Evolutionary conservation across 2,329 filamentous ascomycete genomes (phyloP), one percentile per base, ranked within the genome.

Genomic region (Alternaria triticina): DNA sequence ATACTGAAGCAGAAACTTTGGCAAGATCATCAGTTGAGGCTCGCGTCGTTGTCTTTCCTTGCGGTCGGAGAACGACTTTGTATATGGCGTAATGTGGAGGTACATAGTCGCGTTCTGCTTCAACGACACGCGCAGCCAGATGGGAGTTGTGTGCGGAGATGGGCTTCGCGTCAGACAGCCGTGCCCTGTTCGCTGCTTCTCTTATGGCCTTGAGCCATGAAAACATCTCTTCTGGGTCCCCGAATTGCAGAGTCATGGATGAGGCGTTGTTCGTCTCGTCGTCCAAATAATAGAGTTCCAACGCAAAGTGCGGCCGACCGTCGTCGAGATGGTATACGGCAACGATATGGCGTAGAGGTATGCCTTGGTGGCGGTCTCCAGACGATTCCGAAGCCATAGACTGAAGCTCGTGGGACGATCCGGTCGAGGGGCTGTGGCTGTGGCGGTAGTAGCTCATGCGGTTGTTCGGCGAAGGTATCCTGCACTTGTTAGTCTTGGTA

Each of bases 281-380:
- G 70, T 92, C 90, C 58, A 91, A 77, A 72, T 89, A 89, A 57
- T 88, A 88, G 9, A 92, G 84, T 70, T 92, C 90, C 40, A 91
- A 85, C 20, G 87, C 88, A 70, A 89, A 89, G 67, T 88, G 89
- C 2, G 89, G 87, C 54, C 87, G 84, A 17, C 88, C 89, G 73
- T 91, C 90, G 67, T 91, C 90, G 45, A 90, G 80, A 66, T 87
- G 86, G 74, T 90, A 90, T 10, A 89, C 86, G 0, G 89, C 89
- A 54, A 92, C 86, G 60, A 92, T 87, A 61, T 90, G 89, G 57
- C 88, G 86, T 59, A 92, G 79, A 3, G 87, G 84, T 47, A 90
- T 88, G 30, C 87, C 85, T 17, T 84, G 80, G 52, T 89, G 86
- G 54, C 82, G 83, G 51, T 88, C 84, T 23, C 85, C 82, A 13